Evolutionary conservation across 164 flowering plant species (phyloP), one percentile per base, ranked within the genome.

Genomic region (Aristolochia californica): DNA sequence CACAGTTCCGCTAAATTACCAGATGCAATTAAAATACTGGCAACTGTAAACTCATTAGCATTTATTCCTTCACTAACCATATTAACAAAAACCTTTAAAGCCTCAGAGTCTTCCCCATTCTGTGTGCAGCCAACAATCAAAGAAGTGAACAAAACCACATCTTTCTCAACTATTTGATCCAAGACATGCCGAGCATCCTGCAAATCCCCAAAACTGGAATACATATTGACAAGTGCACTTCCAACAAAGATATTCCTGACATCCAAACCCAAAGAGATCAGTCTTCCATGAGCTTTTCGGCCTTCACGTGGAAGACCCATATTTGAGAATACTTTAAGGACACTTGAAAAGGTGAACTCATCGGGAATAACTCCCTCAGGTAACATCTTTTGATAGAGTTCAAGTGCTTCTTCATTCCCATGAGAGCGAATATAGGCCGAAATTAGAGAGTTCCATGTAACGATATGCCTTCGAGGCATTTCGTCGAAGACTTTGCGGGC

Each of bases 191-290:
- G 65, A 4, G 83, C 79, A 56, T 81, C 80, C 56, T 56, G 64
- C 67, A 83, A 27, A 45, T 56, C 66, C 30, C 82, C 82, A 59
- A 74, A 70, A 53, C 74, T 83, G 1, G 75, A 65, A 60, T 83
- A 85, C 84, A 83, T 76, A 66, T 78, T 78, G 26, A 83, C 77
- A 13, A 79, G 73, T n/a, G 84, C 71, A 58, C 81, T 78, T 30
- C 78, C 74, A 27, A 75, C 78, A 70, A 77, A 85, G 15, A 65
- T 75, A 68, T 81, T 73, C 0, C 60, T 53, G 2, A 61, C 66
- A 53, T 76, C 78, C 59, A 80, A 60, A 38, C 84, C 87, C 34
- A 68, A 59, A 60, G 78, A 77, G 48, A 81, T 68, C 5, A 77
- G 61, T 58, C 62, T 61, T 28, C 77, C 78, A 66, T 86, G 88